A percentile compares a stretch with the other conserved stretches of the same genome.
phyloP scores from a whole-genome alignment of 805 yeast genomes.

The Vanderwaltozyma tropicalis region DNA sequence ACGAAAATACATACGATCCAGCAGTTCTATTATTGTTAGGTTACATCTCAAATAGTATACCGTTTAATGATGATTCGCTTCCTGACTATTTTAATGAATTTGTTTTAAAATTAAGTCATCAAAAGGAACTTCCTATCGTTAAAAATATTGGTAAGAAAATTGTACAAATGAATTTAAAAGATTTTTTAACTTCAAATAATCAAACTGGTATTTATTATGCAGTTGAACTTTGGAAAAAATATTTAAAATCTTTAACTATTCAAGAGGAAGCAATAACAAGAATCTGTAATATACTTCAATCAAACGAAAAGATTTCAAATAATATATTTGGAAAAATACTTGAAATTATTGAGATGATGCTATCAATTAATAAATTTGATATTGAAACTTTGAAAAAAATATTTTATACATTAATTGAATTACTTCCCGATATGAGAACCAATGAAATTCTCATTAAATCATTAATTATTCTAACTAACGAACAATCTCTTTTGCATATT shows the following conservation, averaged over 20 bases:
- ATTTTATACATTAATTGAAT: not conserved
- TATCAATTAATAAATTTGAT: not conserved
- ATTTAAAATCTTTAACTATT: not conserved
- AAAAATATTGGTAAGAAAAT: slow-evolving; percentile 7
- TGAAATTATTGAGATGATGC: not conserved
- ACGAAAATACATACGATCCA: not conserved
- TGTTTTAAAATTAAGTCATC: slow-evolving; percentile 1
- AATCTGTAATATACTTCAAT: not conserved
- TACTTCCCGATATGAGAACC: not conserved
- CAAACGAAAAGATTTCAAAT: not conserved
- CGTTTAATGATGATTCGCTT: slow-evolving; percentile 2
- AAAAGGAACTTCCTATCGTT: slow-evolving; percentile 2
- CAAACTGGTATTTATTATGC: slow-evolving; percentile 9
- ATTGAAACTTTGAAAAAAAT: not conserved
- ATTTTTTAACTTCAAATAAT: slow-evolving; percentile 10
- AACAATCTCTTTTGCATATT: not conserved
- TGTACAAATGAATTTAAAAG: slow-evolving; percentile 12
- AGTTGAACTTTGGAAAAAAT: slow-evolving; percentile 4
- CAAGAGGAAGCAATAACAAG: not conserved
- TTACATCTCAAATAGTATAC: slow-evolving; percentile 5
- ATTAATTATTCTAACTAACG: slow-evolving; percentile 19
- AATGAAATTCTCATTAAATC: slow-evolving; percentile 8
- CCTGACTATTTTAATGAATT: slow-evolving; percentile 4
- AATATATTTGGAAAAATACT: not conserved
- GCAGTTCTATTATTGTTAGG: slow-evolving; percentile 12